Base-by-base conservation (phyloP, 2,329 filamentous ascomycete genomes). In the Orbilia oligospora region DNA sequence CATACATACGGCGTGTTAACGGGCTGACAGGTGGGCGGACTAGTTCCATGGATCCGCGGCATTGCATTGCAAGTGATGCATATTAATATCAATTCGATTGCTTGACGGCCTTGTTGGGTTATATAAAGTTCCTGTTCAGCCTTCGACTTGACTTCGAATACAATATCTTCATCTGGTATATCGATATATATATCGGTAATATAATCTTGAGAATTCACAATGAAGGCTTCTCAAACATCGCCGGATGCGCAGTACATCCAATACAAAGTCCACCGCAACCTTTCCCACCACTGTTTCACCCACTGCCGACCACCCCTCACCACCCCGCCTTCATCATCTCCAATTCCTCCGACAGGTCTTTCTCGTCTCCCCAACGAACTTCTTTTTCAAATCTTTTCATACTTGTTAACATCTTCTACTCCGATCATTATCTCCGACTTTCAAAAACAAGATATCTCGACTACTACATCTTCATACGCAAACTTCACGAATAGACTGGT, bases 371-470 rank as follows among this genome's bases (percentile, higher is more conserved):
- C 70, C 18, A 73, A 53, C 20, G 70, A 73, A 33, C 65, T 66
- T 30, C 41, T 73, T 1, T 22, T 73, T n/a, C 70, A 73, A 36
- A 73, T 73, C 10, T 61, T 67, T 30, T 55, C 61, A 4, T 73
- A 67, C 30, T 51, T 73, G 5, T 41, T 73, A 10, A 67, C 61
- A 5, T 73, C 70, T 14, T 36, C 70, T 10, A 66, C 22, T 10
- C 70, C 70, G 2, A 73, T 73, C 16, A 61, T 73, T 5, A 73
- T 73, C 41, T 33, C 65, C 27, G 61, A 73, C 20, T 73, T 73
- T n/a, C 36, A 61, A 41, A 73, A 73, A n/a, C 70, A 73, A 18
- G 70, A 73, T 46, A 61, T 44, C 3, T 58, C 63, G 1, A 44
- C 41, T 1, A 49, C 61, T 12, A 73, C 49, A 5, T 48, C 49